Evolutionary conservation across 805 yeast species (phyloP), one percentile per base, ranked within the genome.

Genomic region (Yarrowia sp.): DNA sequence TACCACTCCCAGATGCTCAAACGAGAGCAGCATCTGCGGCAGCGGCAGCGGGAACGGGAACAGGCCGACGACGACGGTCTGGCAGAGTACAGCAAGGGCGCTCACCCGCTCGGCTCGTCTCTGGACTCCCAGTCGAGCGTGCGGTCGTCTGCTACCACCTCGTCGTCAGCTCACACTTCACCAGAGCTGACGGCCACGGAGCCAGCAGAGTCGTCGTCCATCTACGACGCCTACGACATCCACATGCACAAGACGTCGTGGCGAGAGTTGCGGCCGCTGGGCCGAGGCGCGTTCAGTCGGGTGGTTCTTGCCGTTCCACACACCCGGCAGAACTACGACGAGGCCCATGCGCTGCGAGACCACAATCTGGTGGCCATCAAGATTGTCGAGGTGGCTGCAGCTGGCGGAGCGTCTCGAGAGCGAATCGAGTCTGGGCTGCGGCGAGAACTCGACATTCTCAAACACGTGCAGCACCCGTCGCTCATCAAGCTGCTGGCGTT

Each of bases 361-460:
- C 44, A 33, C 16, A 70, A 67, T 19, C 71, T 73, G 26, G 87
- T 86, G 4, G 98, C 98, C 0, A 81, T 93, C 38, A 93, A 93
- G 73, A 82, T 89, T 48, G 80, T 85, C 6, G 75, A 75, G 17
- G 75, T 83, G 43, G 79, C 80, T 0, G 70, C 77, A 49, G 74
- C 69, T 40, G 75, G 75, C 30, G 75, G 74, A 33, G 82, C 82
- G 4, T 75, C 82, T 3, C 73, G 81, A 12, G 77, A 81, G 6
- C 77, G 90, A 51, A 78, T 88, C 24, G 88, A 87, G 70, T 82
- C 83, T 66, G 83, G 90, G 0, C 73, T 88, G 49, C 76, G 80
- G n/a, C 80, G 98, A 67, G 99, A 95, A 72, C 72, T 92, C 26
- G 85, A 83, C 24, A 83, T 92, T 7, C 77, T 93, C 21, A 65